phyloP scores from a whole-genome alignment of 345 rosid species.

The Acer campestre region DNA sequence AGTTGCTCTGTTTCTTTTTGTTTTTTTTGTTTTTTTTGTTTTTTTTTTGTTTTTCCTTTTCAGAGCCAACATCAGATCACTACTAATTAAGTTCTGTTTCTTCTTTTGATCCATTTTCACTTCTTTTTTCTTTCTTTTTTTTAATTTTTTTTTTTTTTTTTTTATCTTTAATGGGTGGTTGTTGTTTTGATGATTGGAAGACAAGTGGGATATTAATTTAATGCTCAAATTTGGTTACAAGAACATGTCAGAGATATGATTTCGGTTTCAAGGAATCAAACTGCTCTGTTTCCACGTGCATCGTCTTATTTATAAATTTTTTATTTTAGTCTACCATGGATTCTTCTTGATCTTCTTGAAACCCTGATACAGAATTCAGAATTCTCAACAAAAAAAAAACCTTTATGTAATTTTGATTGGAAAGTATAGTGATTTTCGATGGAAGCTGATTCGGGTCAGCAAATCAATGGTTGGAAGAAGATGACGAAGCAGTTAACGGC shows the following conservation, averaged over 20 bases:
- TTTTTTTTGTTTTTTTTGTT: neutral
- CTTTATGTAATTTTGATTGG: neutral
- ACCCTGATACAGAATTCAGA: neutral
- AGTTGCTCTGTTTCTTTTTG: neutral
- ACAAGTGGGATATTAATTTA: slow-evolving; percentile 7
- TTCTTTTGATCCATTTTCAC: neutral
- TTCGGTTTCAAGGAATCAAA: slow-evolving; percentile 12
- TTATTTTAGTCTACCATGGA: neutral
- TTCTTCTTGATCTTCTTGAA: slow-evolving; percentile 7
- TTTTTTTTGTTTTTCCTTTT: neutral
- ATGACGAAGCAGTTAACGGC: slow-evolving; percentile 72
- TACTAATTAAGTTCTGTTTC: neutral
- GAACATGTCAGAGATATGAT: slow-evolving; percentile 15
- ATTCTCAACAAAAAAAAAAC: neutral
- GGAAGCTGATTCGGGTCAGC: slow-evolving; percentile 38
- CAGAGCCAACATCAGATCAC: slow-evolving; percentile 1
- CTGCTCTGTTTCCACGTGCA: slow-evolving; percentile 27
- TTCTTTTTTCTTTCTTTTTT: neutral
- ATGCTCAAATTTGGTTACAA: slow-evolving; percentile 19
- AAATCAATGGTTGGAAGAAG: slow-evolving; percentile 44
- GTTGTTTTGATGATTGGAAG: neutral
- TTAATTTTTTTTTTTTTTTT: slow-evolving; percentile 5
- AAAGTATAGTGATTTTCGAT: slow-evolving; percentile 12
- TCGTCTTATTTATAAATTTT: neutral
- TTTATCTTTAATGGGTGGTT: neutral